Evolutionary conservation across 176 grass and related monocot species (phyloP).

Genomic region (bread wheat (Triticum aestivum)): DNA sequence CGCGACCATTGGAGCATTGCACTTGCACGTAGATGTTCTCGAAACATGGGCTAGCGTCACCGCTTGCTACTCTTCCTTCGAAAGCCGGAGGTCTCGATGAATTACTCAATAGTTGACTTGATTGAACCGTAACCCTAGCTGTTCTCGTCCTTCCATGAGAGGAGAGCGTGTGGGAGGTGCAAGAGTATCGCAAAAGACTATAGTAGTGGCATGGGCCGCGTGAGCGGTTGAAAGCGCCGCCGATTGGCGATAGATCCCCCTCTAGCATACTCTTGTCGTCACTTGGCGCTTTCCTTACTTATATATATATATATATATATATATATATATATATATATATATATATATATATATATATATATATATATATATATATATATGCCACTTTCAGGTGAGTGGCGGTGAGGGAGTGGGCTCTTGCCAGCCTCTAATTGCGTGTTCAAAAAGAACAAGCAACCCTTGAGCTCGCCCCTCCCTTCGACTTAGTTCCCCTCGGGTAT

Average conservation of each 20-base stretch:
- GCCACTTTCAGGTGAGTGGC: background rate
- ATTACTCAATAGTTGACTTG: background rate
- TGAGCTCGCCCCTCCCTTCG: too few relatives aligned
- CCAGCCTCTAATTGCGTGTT: background rate
- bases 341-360: too few relatives aligned
- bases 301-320: too few relatives aligned
- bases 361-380: too few relatives aligned
- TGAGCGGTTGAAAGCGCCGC: fast-evolving
- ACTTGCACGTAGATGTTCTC: background rate
- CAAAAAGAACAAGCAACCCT: background rate
- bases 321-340: too few relatives aligned
- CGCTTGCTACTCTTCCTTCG: background rate
- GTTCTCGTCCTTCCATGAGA: background rate
- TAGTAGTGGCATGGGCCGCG: fast-evolving
- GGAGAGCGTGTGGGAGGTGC: background rate
- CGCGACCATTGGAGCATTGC: background rate
- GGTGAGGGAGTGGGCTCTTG: background rate
- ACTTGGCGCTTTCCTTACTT: background rate
- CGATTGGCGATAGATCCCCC: fast-evolving
- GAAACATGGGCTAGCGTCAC: background rate
- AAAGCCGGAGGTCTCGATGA: background rate
- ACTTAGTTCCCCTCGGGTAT: too few relatives aligned
- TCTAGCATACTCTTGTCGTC: background rate
- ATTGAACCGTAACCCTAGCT: background rate
- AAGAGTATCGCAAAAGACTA: too few relatives aligned